Conservation (phyloP, 202 grass and related monocot genomes). For the Alloteropsis angusta region DNA sequence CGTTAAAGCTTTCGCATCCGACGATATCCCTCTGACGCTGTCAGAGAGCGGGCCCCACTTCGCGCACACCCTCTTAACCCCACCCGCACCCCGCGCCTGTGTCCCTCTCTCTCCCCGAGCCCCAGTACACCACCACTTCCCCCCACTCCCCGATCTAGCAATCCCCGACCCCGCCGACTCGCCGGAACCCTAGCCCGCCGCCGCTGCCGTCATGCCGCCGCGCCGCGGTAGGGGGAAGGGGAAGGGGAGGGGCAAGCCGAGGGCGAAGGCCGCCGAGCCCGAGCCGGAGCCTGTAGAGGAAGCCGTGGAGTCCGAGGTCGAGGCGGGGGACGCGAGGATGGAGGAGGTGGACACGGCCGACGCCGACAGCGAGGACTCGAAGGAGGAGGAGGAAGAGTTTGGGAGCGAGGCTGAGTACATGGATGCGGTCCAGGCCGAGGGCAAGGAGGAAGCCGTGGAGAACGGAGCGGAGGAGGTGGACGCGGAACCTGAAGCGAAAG, state of each 20-base stretch:
- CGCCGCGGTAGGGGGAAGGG: conserved; percentile 19
- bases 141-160: conserved; percentile 26
- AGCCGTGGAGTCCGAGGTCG: conserved; percentile 21
- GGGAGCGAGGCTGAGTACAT: conserved; percentile 10
- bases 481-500: conserved; percentile 25
- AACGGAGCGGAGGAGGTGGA: conserved; percentile 21
- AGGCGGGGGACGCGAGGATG: conserved; percentile 22
- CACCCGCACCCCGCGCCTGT: neutral
- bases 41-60: conserved; percentile 20
- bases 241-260: neutral
- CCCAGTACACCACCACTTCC: conserved; percentile 20
- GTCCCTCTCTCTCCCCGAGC: neutral
- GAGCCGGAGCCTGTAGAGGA: conserved; percentile 26
- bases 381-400: conserved; percentile 15
- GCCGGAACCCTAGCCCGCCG: conserved; percentile 43
- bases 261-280: neutral
- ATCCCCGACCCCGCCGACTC: conserved; percentile 16
- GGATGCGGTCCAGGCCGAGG: neutral
- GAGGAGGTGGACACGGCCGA: conserved; percentile 3
- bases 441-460: conserved; percentile 18
- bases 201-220: conserved; percentile 41
- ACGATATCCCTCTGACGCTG: conserved; percentile 17
- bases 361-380: neutral
- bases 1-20: conserved; percentile 21
- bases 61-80: conserved; percentile 13